Base-by-base conservation (phyloP, 208 protist genomes). In the Herpetomonas samuelpessoai region DNA sequence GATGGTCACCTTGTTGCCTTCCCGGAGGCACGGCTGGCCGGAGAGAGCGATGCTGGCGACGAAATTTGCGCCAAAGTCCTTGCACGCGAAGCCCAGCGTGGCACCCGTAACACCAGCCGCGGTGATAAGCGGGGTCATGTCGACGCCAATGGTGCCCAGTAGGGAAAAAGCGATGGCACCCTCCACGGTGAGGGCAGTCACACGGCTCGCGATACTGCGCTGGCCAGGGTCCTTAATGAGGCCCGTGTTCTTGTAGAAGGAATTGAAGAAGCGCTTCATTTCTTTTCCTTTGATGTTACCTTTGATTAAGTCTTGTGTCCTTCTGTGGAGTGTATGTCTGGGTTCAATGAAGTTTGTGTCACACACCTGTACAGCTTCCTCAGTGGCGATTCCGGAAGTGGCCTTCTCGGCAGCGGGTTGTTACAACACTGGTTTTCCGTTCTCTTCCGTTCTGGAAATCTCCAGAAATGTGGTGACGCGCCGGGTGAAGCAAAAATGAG, bases 211-310 rank as follows among this genome's bases (percentile, higher is more conserved):
- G n/a, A 92, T 71, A 51, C 72, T 86, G 39, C 83, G 83, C 63
- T 91, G 80, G 16, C 72, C 87, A 3, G 81, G 50, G 65, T 95
- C 82, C 16, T 58, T 65, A 51, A 94, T 72, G 26, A 94, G 65
- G 16, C 82, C 82, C 21, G 84, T 92, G 0, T 21, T 60, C 38
- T 62, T 49, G 50, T 87, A 94, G 21, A 94, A 70, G n/a, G 60
- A 65, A 62, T 91, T 67, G 74, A 94, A 92, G 57, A 90, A 65
- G n/a, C 84, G 79, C 67, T 90, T 87, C 83, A 94, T 92, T 16
- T 10, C n/a, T n/a, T n/a, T n/a, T n/a, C n/a, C n/a, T n/a, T n/a
- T n/a, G n/a, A n/a, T n/a, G n/a, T n/a, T n/a, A n/a, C n/a, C n/a
- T n/a, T n/a, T n/a, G n/a, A n/a, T n/a, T n/a, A n/a, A n/a, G n/a